Percentiles rank a stretch among this genome's conserved stretches.
Evolutionary conservation across 2,329 filamentous ascomycete genomes (phyloP).

Genomic region (Parascedosporium putredinis): DNA sequence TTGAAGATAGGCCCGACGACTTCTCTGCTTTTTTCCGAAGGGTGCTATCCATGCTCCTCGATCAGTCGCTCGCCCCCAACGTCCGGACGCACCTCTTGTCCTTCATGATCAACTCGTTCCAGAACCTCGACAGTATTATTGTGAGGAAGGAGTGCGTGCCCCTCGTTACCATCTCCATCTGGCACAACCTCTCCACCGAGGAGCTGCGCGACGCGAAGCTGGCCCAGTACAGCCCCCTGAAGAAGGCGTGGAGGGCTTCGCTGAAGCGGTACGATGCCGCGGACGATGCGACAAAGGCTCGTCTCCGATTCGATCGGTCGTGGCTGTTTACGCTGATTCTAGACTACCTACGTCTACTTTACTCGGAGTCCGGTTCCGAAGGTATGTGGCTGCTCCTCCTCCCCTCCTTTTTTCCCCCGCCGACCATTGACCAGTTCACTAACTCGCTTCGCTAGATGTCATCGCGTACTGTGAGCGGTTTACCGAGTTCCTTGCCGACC

Average conservation of each 20-base stretch:
- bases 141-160: constrained; percentile 95
- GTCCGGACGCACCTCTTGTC: constrained; percentile 76
- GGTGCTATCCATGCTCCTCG: constrained; percentile 75
- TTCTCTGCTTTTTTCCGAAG: constrained; percentile 88
- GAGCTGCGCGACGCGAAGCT: constrained; percentile 62
- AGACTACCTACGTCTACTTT: constrained; percentile 69
- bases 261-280: constrained; percentile 78
- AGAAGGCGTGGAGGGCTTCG: constrained; percentile 84
- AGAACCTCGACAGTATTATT: constrained; percentile 79
- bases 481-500: constrained; percentile 76
- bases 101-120: constrained; percentile 86
- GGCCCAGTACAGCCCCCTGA: constrained; percentile 61
- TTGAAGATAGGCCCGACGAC: constrained; percentile 64
- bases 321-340: constrained; percentile 85
- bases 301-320: constrained; percentile 79
- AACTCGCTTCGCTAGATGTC: constrained; percentile 38
- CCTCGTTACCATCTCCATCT: constrained; percentile 86
- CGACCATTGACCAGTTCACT: constrained; percentile 14
- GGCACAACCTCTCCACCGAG: constrained; percentile 84
- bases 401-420: background rate
- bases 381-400: constrained; percentile 31
- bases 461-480: constrained; percentile 86
- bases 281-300: constrained; percentile 67
- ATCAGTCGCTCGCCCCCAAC: constrained; percentile 51
- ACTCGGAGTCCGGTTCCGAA: constrained; percentile 40